Evolutionary conservation across 805 yeast species (phyloP).

Genomic region (Candida fluviatilis): DNA sequence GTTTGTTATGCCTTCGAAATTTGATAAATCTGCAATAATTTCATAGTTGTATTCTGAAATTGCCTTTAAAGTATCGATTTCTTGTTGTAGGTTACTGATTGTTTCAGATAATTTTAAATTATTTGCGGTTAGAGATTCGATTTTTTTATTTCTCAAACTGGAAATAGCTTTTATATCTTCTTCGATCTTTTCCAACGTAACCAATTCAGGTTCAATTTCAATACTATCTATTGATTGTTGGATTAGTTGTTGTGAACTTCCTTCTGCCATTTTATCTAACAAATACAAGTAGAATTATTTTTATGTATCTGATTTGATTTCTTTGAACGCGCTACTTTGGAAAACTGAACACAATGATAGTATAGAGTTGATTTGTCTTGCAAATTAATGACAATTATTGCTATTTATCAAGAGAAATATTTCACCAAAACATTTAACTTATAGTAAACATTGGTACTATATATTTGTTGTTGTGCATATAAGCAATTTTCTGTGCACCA

Average conservation of each 20-base stretch:
- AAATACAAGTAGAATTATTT: no score
- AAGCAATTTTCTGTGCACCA: no score
- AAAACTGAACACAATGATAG: no score
- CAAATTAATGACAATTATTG: no score
- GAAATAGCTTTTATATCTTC: conserved; percentile 30
- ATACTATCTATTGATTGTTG: conserved; percentile 13
- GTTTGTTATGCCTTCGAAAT: not conserved
- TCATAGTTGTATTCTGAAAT: conserved; percentile 20
- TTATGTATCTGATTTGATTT: not conserved
- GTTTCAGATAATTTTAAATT: conserved; percentile 9
- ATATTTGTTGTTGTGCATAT: no score
- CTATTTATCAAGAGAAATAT: no score
- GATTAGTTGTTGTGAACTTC: conserved; percentile 8
- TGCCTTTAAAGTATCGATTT: conserved; percentile 16
- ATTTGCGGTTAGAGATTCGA: conserved; percentile 10
- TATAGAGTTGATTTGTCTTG: no score
- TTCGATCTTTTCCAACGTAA: conserved; percentile 41
- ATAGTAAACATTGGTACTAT: no score
- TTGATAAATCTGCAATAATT: conserved; percentile 5
- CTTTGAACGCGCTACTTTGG: no score
- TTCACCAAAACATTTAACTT: no score
- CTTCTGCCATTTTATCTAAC: not conserved
- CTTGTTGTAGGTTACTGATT: conserved; percentile 10
- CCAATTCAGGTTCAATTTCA: conserved; percentile 49
- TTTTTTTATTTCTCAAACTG: conserved; percentile 21